Evolutionary conservation across 345 rosid species (phyloP), one percentile per base, ranked within the genome.

Genomic region (Microcos paniculata): DNA sequence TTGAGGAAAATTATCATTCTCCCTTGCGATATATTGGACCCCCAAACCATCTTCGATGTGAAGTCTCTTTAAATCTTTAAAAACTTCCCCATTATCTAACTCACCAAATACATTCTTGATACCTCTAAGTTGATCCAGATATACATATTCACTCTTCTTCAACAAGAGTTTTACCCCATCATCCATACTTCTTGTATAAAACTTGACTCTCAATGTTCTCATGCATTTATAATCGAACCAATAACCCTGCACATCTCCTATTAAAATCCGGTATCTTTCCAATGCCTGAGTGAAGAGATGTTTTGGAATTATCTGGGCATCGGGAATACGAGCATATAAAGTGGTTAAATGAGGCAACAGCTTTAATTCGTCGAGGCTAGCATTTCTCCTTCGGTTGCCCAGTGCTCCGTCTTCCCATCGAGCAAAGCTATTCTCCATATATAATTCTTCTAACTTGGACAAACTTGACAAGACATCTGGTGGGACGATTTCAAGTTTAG

Each of bases 351-450:
- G n/a, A n/a, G 73, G 46, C 53, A 66, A 66, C 24, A 0, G 18
- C 33, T 23, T 35, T 15, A 62, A 62, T 35, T 62, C 67, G 5
- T 31, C 67, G 11, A 62, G 67, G 21, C 67, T 62, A 66, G 71
- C 71, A 13, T 66, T 66, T 31, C 67, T 66, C 3, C 53, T 14
- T 66, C 43, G 1, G 6, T 6, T 23, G 12, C 31, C 53, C 21
- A 43, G n/a, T 6, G 45, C 79, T 56, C 56, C 75, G 4, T 35
- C 67, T 30, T 82, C 82, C 88, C 84, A 85, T 1, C 14, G 10
- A 16, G 0, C 33, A 72, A 78, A 82, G 53, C 79, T 14, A 2
- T 19, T 45, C n/a, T n/a, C n/a, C n/a, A n/a, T n/a, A n/a, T n/a
- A n/a, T n/a, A n/a, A n/a, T n/a, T n/a, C n/a, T n/a, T n/a, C n/a